Evolutionary conservation across 1,284 basidiomycete genomes (phyloP).

Genomic region (Lentinula novae-zelandiae): DNA sequence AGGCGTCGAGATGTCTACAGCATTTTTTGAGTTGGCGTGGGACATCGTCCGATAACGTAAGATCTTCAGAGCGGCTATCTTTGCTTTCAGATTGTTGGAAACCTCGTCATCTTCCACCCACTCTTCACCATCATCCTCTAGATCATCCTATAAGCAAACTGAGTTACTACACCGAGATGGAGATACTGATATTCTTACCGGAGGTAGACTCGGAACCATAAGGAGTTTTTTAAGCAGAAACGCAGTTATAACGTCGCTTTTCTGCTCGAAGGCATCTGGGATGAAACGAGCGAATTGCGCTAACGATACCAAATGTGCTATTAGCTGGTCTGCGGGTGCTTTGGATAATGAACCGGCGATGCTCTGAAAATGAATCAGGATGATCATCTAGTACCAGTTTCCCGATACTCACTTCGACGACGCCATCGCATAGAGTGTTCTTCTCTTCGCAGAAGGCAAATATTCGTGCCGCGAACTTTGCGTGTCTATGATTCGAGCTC

Average conservation of each 20-base stretch:
- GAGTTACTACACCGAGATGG: not conserved
- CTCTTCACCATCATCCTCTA: slow-evolving; percentile 58
- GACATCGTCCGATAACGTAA: slow-evolving; percentile 76
- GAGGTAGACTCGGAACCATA: slow-evolving; percentile 46
- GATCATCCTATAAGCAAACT: slow-evolving; percentile 24
- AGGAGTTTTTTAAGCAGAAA: slow-evolving; percentile 76
- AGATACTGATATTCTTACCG: slow-evolving; percentile 33
- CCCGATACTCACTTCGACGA: slow-evolving; percentile 50
- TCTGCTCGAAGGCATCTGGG: slow-evolving; percentile 73
- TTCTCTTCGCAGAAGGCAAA: slow-evolving; percentile 59
- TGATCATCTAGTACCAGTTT: not conserved
- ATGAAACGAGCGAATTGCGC: slow-evolving; percentile 71
- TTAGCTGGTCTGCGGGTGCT: slow-evolving; percentile 50
- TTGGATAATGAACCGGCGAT: slow-evolving; percentile 44
- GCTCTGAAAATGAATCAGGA: slow-evolving; percentile 32
- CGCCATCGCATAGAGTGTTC: slow-evolving; percentile 45
- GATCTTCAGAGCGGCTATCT: slow-evolving; percentile 74
- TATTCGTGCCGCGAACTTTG: slow-evolving; percentile 87
- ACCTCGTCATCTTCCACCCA: slow-evolving; percentile 74
- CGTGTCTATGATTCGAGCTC: slow-evolving; percentile 62
- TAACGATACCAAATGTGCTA: slow-evolving; percentile 70
- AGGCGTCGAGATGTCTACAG: slow-evolving; percentile 65
- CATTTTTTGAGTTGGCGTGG: slow-evolving; percentile 55
- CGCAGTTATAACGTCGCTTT: slow-evolving; percentile 68
- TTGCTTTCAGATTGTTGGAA: slow-evolving; percentile 54